Base-by-base conservation (phyloP, 345 rosid genomes). In the Passiflora organensis region DNA sequence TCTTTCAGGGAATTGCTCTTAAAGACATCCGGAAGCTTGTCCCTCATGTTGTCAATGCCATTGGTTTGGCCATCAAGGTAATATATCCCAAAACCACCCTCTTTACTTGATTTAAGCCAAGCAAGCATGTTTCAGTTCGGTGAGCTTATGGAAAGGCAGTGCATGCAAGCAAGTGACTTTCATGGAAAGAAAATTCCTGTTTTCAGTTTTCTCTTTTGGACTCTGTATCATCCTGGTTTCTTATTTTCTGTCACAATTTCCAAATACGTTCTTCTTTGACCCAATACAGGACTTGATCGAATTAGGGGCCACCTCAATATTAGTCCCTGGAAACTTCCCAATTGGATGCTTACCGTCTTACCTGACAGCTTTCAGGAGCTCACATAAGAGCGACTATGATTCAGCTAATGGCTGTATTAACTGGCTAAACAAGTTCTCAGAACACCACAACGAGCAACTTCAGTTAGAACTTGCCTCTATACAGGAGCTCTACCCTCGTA, bases 301-400 rank as follows among this genome's bases (percentile, higher is more conserved):
- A 46, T 43, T 74, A 18, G 84, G 87, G 0, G 82, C 77, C 2
- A 53, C 32, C 22, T 65, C 78, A 48, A 53, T 82, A 34, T 21
- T 82, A 66, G 80, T 75, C 1, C 87, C 84, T 0, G 77, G 87
- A 46, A 70, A 56, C 59, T 54, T 72, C 9, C 79, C 80, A 2
- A 36, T 66, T 10, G 84, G 87, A 28, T 79, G 82, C 51, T 43
- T 16, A 6, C 32, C 82, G 0, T 24, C 36, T 1, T 72, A 51
- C 38, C 56, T 79, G 20, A 72, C 84, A 9, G 6, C 36, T 5
- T 82, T 64, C 36, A 51, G 60, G 20, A 59, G 51, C 23, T 46
- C 57, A 1, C 17, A 55, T 14, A 25, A 55, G 45, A 32, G 53
- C 45, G 63, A 71, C 2, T 59, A 70, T 32, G 82, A 82, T 32